Percentiles rank a stretch among this genome's conserved stretches.
Conservation (phyloP, 106 monocot species). For the Apostasia ramifera region DNA sequence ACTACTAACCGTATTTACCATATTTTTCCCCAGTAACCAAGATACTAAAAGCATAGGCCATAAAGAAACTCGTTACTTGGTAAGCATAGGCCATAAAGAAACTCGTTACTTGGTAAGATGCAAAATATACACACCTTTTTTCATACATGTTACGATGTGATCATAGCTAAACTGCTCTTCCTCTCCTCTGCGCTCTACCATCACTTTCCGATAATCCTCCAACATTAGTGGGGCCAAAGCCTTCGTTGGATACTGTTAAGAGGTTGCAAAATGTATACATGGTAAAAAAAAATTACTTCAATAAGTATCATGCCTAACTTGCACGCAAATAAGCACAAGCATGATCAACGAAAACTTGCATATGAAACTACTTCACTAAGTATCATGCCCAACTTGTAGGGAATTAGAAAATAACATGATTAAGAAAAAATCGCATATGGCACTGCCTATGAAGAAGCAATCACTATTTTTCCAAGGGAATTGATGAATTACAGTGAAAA, state of each 20-base stretch:
- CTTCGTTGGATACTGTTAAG: conserved; percentile 84
- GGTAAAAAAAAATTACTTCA: neutral
- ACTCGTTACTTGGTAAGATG: neutral
- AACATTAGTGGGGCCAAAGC: conserved; percentile 92
- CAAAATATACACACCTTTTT: conserved; percentile 52
- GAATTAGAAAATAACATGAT: too few relatives aligned
- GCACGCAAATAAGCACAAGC: neutral
- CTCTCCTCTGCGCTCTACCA: conserved; percentile 84
- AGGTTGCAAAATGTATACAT: neutral
- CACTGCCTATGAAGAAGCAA: too few relatives aligned
- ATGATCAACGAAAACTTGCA: too few relatives aligned
- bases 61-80: neutral
- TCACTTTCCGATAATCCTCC: conserved; percentile 86
- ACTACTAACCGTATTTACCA: too few relatives aligned
- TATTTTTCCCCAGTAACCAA: too few relatives aligned
- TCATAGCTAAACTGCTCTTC: conserved; percentile 71
- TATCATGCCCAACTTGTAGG: neutral
- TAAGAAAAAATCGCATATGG: too few relatives aligned
- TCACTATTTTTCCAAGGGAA: neutral
- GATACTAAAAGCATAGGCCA: too few relatives aligned
- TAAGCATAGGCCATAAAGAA: neutral
- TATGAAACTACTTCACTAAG: neutral
- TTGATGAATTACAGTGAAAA: neutral
- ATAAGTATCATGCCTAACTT: neutral
- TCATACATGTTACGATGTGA: conserved; percentile 77